Percentiles rank a stretch among this genome's conserved stretches.
Conservation (phyloP, 352 stramenopile species). For the Peronospora belbahrii region DNA sequence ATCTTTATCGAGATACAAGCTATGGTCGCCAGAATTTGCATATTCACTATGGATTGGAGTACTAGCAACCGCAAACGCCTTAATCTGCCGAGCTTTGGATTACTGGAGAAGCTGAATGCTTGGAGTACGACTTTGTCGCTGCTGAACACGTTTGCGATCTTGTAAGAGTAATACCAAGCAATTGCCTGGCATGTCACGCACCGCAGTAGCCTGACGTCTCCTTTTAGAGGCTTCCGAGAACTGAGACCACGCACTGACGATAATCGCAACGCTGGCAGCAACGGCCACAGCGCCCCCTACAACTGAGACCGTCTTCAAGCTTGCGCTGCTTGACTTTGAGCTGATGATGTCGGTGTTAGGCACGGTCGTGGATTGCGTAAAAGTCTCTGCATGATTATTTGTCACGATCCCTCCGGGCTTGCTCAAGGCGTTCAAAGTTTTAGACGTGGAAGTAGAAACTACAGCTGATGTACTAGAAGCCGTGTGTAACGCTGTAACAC, state of each 20-base stretch:
- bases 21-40: not conserved
- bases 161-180: conserved; percentile 69
- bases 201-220: conserved; percentile 52
- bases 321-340: conserved; percentile 21
- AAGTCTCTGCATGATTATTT: conserved; percentile 17
- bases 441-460: conserved; percentile 4
- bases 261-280: conserved; percentile 61
- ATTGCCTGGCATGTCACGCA: conserved; percentile 71
- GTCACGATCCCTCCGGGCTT: conserved; percentile 15
- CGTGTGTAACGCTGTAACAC: conserved; percentile 6
- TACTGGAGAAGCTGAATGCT: conserved; percentile 27
- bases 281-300: conserved; percentile 70
- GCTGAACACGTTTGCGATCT: conserved; percentile 34
- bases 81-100: conserved; percentile 27
- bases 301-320: conserved; percentile 48
- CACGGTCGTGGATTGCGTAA: conserved; percentile 9
- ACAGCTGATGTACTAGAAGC: conserved; percentile 8
- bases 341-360: conserved; percentile 22
- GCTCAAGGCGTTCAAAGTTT: conserved; percentile 6
- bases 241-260: conserved; percentile 73
- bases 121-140: conserved; percentile 21
- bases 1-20: conserved; percentile 16
- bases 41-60: conserved; percentile 2
- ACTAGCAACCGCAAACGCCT: conserved; percentile 16
- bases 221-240: conserved; percentile 57